These are phyloP conservation scores for Mycena latifolia DNA, from an alignment of 768 basidiomycete genomes.

Conservation along the genomic window DNA sequence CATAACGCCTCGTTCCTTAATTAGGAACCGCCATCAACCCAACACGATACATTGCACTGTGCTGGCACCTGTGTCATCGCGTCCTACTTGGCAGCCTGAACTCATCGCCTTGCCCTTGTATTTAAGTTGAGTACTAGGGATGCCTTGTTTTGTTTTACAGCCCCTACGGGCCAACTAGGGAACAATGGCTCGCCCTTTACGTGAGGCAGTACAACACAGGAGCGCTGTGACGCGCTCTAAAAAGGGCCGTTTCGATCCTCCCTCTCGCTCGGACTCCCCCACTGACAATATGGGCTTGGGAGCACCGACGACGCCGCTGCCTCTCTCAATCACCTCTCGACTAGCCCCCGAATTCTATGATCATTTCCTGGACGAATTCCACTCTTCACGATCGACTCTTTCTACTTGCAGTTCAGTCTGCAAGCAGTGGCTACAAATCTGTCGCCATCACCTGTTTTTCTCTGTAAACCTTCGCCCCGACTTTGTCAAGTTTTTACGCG, in stretches of 20 bases:
- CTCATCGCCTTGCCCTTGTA: constrained; percentile 34
- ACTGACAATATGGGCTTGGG: constrained; percentile 37
- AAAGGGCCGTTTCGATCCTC: constrained; percentile 25
- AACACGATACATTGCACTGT: no score
- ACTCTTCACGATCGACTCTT: constrained; percentile 42
- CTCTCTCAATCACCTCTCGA: constrained; percentile 40
- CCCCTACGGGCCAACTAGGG: constrained; percentile 16
- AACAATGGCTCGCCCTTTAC: constrained; percentile 36
- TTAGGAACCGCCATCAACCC: no score
- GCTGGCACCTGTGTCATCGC: no score
- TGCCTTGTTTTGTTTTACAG: constrained; percentile 28
- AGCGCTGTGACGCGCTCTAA: constrained; percentile 21
- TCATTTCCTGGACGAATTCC: constrained; percentile 45
- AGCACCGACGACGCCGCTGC: constrained; percentile 29
- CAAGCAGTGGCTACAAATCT: constrained; percentile 46
- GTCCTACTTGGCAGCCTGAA: constrained; percentile 9
- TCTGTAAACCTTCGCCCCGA: constrained; percentile 44
- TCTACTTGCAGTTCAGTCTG: constrained; percentile 48
- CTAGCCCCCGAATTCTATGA: constrained; percentile 49
- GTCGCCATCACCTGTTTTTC: constrained; percentile 49
- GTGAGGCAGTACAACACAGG: constrained; percentile 26
- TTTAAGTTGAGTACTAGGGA: constrained; percentile 19
- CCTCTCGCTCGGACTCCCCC: constrained; percentile 34
- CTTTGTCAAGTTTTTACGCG: constrained; percentile 41
- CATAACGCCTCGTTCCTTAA: no score